These are phyloP conservation scores for Plenodomus lindquistii DNA, from an alignment of 2,329 filamentous ascomycete genomes.

Conservation along the genomic window DNA sequence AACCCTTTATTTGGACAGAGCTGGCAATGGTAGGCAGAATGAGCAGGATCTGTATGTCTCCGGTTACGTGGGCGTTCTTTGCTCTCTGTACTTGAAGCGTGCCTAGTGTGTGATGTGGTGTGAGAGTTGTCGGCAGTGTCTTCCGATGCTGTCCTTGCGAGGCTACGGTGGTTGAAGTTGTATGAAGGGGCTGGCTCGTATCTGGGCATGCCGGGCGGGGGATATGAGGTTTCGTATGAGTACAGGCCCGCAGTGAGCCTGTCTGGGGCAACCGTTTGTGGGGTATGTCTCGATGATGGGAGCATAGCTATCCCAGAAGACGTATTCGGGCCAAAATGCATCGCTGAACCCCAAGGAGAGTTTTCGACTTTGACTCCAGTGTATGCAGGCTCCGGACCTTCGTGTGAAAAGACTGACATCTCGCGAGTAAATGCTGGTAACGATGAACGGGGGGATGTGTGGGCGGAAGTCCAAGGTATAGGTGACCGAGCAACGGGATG, in stretches of 20 bases:
- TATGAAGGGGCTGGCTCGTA: conserved; percentile 20
- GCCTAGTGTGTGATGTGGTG: conserved; percentile 5
- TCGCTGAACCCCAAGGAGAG: conserved; percentile 31
- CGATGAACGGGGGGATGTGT: conserved; percentile 40
- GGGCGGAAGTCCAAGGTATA: conserved; percentile 32
- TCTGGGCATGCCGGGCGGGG: conserved; percentile 22
- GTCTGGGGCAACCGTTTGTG: conserved; percentile 39
- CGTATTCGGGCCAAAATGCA: conserved; percentile 17
- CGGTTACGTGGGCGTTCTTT: conserved; percentile 16
- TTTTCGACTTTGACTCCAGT: conserved; percentile 35
- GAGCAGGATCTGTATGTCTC: conserved; percentile 19
- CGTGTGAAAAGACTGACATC: conserved; percentile 41
- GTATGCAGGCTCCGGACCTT: conserved; percentile 32
- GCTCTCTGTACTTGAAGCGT: conserved; percentile 3
- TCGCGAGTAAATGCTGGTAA: conserved; percentile 34
- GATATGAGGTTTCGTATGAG: conserved; percentile 31
- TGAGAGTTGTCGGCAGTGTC: conserved; percentile 16
- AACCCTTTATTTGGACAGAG: conserved; percentile 75
- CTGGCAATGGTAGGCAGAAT: conserved; percentile 64
- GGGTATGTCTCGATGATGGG: conserved; percentile 16
- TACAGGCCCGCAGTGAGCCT: conserved; percentile 28
- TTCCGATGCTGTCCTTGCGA: conserved; percentile 15
- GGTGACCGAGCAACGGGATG: conserved; percentile 38
- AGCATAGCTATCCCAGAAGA: conserved; percentile 12
- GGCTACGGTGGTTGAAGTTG: conserved; percentile 13